phyloP scores from a whole-genome alignment of 2,329 filamentous ascomycete genomes.

The Penicillium polonicum region DNA sequence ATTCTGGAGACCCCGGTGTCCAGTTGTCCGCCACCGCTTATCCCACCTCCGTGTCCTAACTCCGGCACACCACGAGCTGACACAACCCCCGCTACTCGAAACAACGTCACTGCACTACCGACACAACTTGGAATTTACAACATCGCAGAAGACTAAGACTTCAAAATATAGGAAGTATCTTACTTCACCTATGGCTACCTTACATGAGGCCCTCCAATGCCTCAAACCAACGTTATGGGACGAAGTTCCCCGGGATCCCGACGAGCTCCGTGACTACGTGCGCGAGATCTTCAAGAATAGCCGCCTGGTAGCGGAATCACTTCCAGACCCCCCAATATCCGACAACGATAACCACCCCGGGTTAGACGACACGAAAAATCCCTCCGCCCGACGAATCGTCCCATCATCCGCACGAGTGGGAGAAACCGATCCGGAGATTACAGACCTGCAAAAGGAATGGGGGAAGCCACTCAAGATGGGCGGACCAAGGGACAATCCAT shows the following conservation, averaged over 20 bases:
- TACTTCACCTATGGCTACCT: constrained; percentile 50
- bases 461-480: constrained; percentile 67
- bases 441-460: constrained; percentile 75
- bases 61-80: not conserved
- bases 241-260: constrained; percentile 44
- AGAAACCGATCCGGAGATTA: constrained; percentile 53
- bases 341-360: constrained; percentile 38
- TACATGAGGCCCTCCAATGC: constrained; percentile 60
- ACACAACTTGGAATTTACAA: not conserved
- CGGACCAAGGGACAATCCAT: constrained; percentile 68
- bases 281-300: constrained; percentile 63
- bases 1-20: not conserved
- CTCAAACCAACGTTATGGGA: constrained; percentile 59
- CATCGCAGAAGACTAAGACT: not conserved
- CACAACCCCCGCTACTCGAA: not conserved
- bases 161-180: not conserved
- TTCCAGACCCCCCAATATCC: constrained; percentile 58
- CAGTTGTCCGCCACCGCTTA: not conserved
- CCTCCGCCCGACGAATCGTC: constrained; percentile 52
- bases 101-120: not conserved
- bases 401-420: constrained; percentile 52
- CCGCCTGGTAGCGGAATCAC: constrained; percentile 72
- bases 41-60: not conserved
- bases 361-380: not conserved
- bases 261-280: constrained; percentile 56